Conservation (phyloP, 116 monocot species). For the Posidonia oceanica region DNA sequence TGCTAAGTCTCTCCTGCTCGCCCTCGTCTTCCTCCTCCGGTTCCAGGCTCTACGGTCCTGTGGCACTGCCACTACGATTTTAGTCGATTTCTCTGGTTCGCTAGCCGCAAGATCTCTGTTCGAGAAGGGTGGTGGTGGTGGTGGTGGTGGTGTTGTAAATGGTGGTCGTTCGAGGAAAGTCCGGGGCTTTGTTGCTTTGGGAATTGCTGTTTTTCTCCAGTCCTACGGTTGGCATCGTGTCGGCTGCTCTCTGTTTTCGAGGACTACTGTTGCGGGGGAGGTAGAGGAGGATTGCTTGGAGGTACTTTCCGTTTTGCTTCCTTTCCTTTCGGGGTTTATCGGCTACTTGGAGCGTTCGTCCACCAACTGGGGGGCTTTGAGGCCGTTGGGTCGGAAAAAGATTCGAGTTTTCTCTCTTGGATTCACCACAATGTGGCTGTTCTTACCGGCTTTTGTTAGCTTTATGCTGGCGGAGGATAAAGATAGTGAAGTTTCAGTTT, state of each 20-base stretch:
- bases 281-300: constrained; percentile 21
- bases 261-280: background rate
- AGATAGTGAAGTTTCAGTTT: constrained; percentile 10
- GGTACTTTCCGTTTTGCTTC: constrained; percentile 23
- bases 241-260: constrained; percentile 22
- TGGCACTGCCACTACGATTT: constrained; percentile 54
- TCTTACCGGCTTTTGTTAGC: constrained; percentile 13
- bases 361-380: constrained; percentile 19
- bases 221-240: constrained; percentile 41
- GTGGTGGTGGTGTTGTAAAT: background rate
- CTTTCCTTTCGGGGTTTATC: constrained; percentile 50
- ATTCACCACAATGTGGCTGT: constrained; percentile 22
- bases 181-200: constrained; percentile 20
- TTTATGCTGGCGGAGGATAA: constrained; percentile 11
- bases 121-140: background rate
- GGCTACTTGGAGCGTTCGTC: constrained; percentile 30
- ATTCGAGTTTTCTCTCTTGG: constrained; percentile 30
- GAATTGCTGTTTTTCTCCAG: constrained; percentile 20
- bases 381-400: constrained; percentile 28
- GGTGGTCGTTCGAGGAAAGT: constrained; percentile 1
- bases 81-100: constrained; percentile 52
- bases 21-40: constrained; percentile 60
- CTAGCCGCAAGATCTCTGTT: constrained; percentile 39
- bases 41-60: constrained; percentile 56
- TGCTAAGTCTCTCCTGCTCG: constrained; percentile 40